A percentile compares a stretch with the other conserved stretches of the same genome.
Conservation (phyloP, 306 rosid species). For the Cucurbita argyrosperma region DNA sequence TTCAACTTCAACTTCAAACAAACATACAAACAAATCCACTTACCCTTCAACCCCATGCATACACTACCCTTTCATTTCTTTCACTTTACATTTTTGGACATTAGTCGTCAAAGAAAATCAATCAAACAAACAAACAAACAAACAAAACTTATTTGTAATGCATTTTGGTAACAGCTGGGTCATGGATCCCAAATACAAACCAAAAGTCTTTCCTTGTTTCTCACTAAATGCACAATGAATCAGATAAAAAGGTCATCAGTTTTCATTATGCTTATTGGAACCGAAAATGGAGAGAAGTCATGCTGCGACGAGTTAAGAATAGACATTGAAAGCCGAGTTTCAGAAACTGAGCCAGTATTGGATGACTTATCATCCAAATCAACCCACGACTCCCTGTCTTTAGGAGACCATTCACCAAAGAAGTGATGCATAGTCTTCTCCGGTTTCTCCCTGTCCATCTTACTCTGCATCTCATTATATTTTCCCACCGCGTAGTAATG, state of each 20-base stretch:
- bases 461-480: neutral
- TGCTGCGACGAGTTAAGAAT: constrained; percentile 22
- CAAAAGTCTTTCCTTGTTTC: neutral
- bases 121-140: neutral
- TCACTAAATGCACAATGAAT: neutral
- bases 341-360: constrained; percentile 27
- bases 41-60: neutral
- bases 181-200: constrained; percentile 11
- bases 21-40: neutral
- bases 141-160: constrained; percentile 4
- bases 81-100: constrained; percentile 2
- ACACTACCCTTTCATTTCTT: neutral
- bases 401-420: constrained; percentile 74
- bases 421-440: constrained; percentile 75
- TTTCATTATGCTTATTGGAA: constrained; percentile 1
- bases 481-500: no score
- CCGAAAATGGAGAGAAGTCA: neutral
- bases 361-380: constrained; percentile 84
- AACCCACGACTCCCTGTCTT: constrained; percentile 57
- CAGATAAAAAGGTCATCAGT: neutral
- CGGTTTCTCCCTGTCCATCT: constrained; percentile 39
- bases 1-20: neutral
- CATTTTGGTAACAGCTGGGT: constrained; percentile 1
- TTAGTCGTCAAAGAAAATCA: neutral
- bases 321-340: constrained; percentile 73